phyloP scores from a whole-genome alignment of 140 eudicot genomes.

The Cichorium intybus region DNA sequence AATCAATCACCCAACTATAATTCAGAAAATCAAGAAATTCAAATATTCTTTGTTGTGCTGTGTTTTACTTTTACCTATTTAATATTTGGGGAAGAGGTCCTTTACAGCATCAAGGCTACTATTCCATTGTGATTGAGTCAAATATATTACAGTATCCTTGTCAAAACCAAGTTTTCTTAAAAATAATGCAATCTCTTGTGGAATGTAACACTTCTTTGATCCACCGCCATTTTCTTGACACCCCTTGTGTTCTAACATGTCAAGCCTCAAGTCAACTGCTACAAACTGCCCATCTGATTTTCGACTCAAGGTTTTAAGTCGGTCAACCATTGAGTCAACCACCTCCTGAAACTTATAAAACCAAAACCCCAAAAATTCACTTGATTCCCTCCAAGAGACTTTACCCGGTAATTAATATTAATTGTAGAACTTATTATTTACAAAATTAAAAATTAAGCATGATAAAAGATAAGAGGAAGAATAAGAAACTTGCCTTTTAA shows the following conservation, averaged over 20 bases:
- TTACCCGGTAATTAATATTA: too few species aligned
- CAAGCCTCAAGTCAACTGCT: constrained; percentile 86
- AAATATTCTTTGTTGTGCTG: too few species aligned
- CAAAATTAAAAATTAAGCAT: too few species aligned
- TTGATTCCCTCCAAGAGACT: too few species aligned
- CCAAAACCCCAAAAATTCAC: too few species aligned
- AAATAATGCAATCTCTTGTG: constrained; percentile 78
- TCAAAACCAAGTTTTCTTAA: constrained; percentile 69
- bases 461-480: constrained; percentile 4
- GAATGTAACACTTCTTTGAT: constrained; percentile 74
- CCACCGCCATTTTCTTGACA: constrained; percentile 45
- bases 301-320: constrained; percentile 70
- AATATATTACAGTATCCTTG: constrained; percentile 72
- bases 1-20: background rate
- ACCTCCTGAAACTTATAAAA: constrained; percentile 85
- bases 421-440: too few species aligned
- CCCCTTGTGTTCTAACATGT: constrained; percentile 81
- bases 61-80: constrained; percentile 72
- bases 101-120: constrained; percentile 71
- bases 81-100: constrained; percentile 86
- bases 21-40: background rate
- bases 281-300: constrained; percentile 80
- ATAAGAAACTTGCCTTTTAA: constrained; percentile 81
- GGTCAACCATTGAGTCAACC: constrained; percentile 83
- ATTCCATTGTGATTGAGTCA: constrained; percentile 93